Percentiles rank a stretch among this genome's conserved stretches.
Evolutionary conservation across 352 stramenopile genomes (phyloP).

Genomic region (Pythium volutum): DNA sequence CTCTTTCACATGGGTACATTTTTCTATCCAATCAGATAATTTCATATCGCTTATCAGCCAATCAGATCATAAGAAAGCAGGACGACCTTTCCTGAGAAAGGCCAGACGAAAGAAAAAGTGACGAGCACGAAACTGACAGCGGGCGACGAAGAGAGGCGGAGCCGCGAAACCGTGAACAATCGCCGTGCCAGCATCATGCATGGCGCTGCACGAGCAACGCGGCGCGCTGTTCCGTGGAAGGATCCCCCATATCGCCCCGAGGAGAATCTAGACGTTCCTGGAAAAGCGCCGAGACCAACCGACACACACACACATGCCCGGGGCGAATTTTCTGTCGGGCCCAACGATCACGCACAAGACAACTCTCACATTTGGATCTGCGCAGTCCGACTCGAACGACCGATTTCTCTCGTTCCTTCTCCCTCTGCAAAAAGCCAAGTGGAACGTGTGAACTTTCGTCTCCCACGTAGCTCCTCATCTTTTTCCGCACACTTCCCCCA

Average conservation of each 20-base stretch:
- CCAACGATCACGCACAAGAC: background rate
- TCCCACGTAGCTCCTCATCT: background rate
- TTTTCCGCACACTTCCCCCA: background rate
- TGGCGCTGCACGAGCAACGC: background rate
- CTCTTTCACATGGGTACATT: background rate
- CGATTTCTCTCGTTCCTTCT: background rate
- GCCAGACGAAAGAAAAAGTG: too few relatives aligned
- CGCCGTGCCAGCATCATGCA: background rate
- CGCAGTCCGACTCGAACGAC: background rate
- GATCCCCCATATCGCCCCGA: background rate
- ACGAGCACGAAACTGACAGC: too few relatives aligned
- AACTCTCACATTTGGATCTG: slow-evolving; percentile 8
- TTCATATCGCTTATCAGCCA: background rate
- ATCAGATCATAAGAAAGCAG: too few relatives aligned
- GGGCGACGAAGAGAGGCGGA: background rate
- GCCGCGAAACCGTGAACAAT: background rate
- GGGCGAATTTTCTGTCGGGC: background rate
- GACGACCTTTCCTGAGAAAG: background rate
- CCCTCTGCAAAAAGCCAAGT: background rate
- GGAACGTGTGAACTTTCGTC: background rate
- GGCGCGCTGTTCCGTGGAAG: slow-evolving; percentile 8
- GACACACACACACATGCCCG: too few relatives aligned
- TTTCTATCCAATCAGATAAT: background rate
- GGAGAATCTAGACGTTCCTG: background rate
- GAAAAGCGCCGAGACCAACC: background rate